These are phyloP conservation scores for Vigna mungo DNA, from an alignment of 306 rosid genomes.

Conservation along the genomic window DNA sequence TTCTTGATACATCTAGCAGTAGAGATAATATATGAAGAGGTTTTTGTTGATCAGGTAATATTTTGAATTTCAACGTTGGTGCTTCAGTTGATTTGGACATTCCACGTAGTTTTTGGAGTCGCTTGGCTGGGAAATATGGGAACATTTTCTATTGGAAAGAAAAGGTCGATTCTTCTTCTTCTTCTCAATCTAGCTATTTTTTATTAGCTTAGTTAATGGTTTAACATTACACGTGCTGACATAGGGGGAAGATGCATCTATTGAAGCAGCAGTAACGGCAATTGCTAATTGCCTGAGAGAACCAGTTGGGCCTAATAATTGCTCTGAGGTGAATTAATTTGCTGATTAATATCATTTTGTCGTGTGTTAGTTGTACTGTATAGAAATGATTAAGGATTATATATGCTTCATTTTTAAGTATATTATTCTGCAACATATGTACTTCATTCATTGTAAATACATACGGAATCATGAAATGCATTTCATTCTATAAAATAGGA, in stretches of 20 bases:
- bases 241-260: conserved; percentile 95
- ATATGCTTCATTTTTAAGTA: too few species aligned
- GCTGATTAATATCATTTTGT: conserved; percentile 4
- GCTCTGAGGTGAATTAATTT: conserved; percentile 82
- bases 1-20: neutral
- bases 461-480: conserved; percentile 34
- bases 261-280: conserved; percentile 93
- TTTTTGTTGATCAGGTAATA: conserved; percentile 70
- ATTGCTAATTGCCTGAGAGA: conserved; percentile 91
- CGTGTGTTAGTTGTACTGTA: conserved; percentile 27
- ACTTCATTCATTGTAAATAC: conserved; percentile 27
- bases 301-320: conserved; percentile 81
- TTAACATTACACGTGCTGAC: conserved; percentile 29
- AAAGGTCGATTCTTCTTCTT: conserved; percentile 53
- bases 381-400: conserved; percentile 20
- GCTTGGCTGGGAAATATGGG: conserved; percentile 94
- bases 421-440: conserved; percentile 13
- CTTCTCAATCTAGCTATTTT: neutral
- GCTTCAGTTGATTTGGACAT: conserved; percentile 83
- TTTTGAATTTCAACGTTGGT: conserved; percentile 94
- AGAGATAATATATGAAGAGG: neutral
- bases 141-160: conserved; percentile 97
- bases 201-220: neutral
- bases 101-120: conserved; percentile 98
- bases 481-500: conserved; percentile 18